Percentiles rank a stretch among this genome's conserved stretches.
Conservation (phyloP, 2,329 filamentous ascomycete genomes). For the Ceratocystis cacaofunesta region DNA sequence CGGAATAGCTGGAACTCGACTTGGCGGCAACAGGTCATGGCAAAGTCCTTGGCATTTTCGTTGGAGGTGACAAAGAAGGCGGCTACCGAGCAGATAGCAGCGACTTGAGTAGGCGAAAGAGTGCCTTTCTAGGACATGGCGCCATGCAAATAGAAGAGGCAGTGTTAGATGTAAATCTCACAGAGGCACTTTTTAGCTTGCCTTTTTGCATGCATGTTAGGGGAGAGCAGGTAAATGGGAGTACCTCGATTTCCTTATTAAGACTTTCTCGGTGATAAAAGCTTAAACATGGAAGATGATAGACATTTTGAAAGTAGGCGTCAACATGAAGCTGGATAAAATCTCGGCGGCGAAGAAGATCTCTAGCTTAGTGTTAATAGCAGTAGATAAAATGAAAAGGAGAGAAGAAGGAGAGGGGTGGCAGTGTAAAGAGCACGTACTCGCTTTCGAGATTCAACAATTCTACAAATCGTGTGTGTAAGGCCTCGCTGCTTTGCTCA, state of each 20-base stretch:
- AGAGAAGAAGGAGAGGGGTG: not conserved
- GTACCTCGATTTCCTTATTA: constrained; percentile 26
- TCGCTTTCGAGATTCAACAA: constrained; percentile 16
- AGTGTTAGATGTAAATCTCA: not conserved
- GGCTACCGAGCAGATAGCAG: constrained; percentile 28
- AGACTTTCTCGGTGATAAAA: constrained; percentile 27
- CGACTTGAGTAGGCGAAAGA: constrained; percentile 25
- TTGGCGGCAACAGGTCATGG: constrained; percentile 26
- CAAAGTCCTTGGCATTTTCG: constrained; percentile 25
- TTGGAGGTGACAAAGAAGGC: constrained; percentile 26
- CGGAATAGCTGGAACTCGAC: constrained; percentile 29
- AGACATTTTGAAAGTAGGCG: constrained; percentile 28
- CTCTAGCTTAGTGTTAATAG: constrained; percentile 19
- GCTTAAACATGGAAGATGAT: constrained; percentile 27
- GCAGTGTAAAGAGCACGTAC: not conserved
- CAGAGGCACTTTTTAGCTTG: not conserved
- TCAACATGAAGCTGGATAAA: constrained; percentile 27
- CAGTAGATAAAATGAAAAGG: not conserved
- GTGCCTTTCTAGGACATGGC: constrained; percentile 22
- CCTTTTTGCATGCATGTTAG: not conserved
- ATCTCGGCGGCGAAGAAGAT: constrained; percentile 25
- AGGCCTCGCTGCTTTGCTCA: constrained; percentile 10
- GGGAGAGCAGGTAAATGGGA: not conserved
- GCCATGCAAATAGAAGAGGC: not conserved
- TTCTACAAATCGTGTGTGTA: constrained; percentile 13